Evolutionary conservation across 345 rosid species (phyloP).

Genomic region (Acer yangbiense): DNA sequence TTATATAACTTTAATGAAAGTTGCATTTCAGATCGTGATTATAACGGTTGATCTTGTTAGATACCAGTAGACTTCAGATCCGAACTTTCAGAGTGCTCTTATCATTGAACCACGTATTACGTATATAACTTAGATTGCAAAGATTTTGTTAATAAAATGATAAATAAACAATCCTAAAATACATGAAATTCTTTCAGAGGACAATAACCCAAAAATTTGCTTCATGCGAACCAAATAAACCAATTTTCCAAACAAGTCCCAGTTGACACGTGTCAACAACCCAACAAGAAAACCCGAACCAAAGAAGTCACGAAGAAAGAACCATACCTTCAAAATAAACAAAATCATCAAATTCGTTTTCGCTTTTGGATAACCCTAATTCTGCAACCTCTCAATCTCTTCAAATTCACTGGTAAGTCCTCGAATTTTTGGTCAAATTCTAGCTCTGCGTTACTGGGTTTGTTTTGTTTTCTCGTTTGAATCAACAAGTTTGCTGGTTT

Average conservation of each 20-base stretch:
- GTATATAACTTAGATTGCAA: too few species aligned
- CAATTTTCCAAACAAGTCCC: neutral
- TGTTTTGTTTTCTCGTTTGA: neutral
- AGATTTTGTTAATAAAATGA: too few species aligned
- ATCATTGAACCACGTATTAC: too few species aligned
- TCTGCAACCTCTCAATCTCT: neutral
- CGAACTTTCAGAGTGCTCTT: too few species aligned
- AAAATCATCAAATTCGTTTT: neutral
- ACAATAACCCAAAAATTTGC: too few species aligned
- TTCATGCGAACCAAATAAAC: neutral
- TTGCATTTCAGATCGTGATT: too few species aligned
- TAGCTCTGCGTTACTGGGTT: neutral
- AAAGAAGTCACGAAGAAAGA: conserved; percentile 5
- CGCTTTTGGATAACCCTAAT: neutral
- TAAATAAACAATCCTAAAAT: too few species aligned
- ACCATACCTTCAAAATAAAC: neutral
- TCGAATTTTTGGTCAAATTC: neutral
- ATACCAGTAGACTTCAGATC: fast-evolving
- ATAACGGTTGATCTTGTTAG: too few species aligned
- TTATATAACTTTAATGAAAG: too few species aligned
- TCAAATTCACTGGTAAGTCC: conserved; percentile 14
- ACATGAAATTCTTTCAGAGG: too few species aligned
- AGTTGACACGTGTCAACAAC: neutral
- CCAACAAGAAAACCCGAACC: neutral
- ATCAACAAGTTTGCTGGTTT: neutral